These are phyloP conservation scores for Monosporascus sp. DNA, from an alignment of 2,329 filamentous ascomycete species.

Conservation along the genomic window DNA sequence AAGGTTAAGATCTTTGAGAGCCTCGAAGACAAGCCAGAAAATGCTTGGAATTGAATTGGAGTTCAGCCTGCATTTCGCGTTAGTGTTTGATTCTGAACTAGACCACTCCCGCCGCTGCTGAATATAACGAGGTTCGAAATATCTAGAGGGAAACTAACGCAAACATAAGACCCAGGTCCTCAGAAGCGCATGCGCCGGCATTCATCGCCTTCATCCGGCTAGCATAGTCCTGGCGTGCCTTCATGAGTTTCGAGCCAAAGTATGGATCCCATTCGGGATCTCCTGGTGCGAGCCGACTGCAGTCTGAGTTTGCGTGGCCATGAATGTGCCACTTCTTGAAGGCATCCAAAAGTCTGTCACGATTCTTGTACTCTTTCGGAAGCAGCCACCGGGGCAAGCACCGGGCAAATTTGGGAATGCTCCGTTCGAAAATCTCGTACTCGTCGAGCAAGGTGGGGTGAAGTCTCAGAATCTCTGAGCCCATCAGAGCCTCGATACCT, in stretches of 20 bases:
- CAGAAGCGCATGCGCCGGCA: constrained; percentile 5
- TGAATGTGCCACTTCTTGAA: constrained; percentile 8
- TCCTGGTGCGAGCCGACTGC: not conserved
- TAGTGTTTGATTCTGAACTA: too few species aligned
- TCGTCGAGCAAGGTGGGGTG: constrained; percentile 8
- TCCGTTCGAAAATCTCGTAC: constrained; percentile 2
- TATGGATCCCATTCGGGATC: constrained; percentile 11
- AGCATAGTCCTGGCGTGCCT: constrained; percentile 7
- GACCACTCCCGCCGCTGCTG: too few species aligned
- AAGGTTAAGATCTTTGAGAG: constrained; percentile 7
- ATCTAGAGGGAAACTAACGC: constrained; percentile 4
- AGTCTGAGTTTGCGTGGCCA: constrained; percentile 5
- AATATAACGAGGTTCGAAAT: too few species aligned
- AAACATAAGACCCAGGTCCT: constrained; percentile 10
- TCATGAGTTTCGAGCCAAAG: constrained; percentile 7
- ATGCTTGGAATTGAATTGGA: constrained; percentile 4
- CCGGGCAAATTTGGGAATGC: constrained; percentile 3
- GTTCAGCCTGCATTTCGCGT: constrained; percentile 1
- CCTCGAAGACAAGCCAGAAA: constrained; percentile 11
- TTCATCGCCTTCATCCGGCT: constrained; percentile 5
- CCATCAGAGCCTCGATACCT: constrained; percentile 6
- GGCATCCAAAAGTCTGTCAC: constrained; percentile 4
- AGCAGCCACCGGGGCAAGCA: constrained; percentile 7
- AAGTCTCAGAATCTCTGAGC: constrained; percentile 8
- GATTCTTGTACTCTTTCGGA: constrained; percentile 2